Evolutionary conservation across 2,329 filamentous ascomycete genomes (phyloP), one percentile per base, ranked within the genome.

Genomic region (Gnomoniopsis sp.): DNA sequence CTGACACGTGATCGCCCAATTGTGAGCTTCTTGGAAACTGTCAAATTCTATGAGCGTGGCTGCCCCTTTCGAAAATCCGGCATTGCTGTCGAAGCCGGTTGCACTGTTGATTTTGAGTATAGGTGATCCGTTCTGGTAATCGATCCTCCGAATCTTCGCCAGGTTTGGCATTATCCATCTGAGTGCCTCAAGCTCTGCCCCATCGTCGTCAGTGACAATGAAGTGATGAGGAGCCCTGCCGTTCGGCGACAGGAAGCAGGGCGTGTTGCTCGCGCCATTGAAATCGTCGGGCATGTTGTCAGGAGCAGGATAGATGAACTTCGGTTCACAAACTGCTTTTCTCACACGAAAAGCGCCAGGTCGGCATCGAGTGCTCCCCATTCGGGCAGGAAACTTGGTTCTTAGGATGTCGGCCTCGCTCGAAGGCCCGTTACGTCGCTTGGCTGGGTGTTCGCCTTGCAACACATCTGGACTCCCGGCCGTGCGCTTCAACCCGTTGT

Each of bases 241-340:
- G 3, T 21, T n/a, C 19, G 44, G 3, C 7, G 48, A n/a, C 8
- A 62, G 23, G 33, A 21, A 22, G 38, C 57, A 62, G 0, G 14
- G 3, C 22, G 38, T 21, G 15, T 53, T 36, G 30, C 22, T 58
- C 17, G 51, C 59, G 33, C 51, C 51, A 10, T 6, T 8, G 3
- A 15, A 7, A 21, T 26, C 10, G 8, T 30, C 26, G 6, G n/a
- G 23, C 50, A 53, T 43, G 21, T 8, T 6, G 3, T 36, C 21
- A 1, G n/a, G 11, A 30, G 43, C 41, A 26, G 36, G 49, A 46
- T 61, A 62, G 21, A 58, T n/a, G 30, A 46, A 50, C 4, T 4
- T 50, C 43, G 58, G 61, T 19, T 10, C 33, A 38, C 61, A 58
- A 23, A 61, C 55, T 21, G 61, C 61, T 34, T 6, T 49, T 41